phyloP scores from a whole-genome alignment of 2,329 filamentous ascomycete genomes.

The Alternaria sp. region DNA sequence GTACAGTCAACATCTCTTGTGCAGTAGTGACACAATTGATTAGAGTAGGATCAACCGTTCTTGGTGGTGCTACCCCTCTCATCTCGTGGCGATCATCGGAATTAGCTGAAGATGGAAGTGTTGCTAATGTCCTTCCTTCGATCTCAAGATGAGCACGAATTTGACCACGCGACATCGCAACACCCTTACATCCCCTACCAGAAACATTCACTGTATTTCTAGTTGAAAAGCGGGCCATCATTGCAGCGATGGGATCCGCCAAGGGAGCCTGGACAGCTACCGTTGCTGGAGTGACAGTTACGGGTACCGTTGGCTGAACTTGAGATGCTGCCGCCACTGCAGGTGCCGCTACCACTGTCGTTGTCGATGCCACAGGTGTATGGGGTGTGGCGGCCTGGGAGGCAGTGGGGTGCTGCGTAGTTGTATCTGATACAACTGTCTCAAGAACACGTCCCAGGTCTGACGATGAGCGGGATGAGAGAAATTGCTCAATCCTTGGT shows the following conservation, averaged over 20 bases:
- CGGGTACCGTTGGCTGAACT: background rate
- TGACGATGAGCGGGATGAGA: background rate
- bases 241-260: background rate
- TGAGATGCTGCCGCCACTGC: background rate
- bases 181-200: background rate
- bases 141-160: conserved; percentile 3
- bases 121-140: background rate
- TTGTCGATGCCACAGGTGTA: background rate
- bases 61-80: conserved; percentile 1
- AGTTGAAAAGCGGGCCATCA: background rate
- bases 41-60: background rate
- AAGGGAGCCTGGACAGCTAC: background rate
- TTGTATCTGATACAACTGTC: background rate
- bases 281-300: background rate
- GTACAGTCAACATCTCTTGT: background rate
- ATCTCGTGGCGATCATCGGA: background rate
- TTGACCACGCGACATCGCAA: conserved; percentile 5
- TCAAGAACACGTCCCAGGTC: background rate
- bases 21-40: background rate
- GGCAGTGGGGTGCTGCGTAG: background rate
- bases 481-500: background rate
- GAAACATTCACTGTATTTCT: background rate
- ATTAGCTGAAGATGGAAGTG: background rate
- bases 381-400: background rate
- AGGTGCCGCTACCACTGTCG: background rate